Conservation (phyloP, 441 rosid genomes). For the Brassica hybrid region DNA sequence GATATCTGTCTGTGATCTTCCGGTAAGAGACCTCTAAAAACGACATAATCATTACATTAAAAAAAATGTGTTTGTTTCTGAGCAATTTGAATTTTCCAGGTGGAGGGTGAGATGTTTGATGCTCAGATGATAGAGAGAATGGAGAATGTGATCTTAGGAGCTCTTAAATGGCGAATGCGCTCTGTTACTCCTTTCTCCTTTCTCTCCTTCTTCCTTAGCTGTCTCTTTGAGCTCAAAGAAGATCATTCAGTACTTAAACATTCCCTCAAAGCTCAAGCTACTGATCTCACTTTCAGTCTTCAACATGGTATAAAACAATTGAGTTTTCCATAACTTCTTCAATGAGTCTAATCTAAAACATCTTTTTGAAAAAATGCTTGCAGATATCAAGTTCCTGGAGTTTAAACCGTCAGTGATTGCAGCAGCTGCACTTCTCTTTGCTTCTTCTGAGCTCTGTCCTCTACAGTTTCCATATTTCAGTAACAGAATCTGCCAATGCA, state of each 20-base stretch:
- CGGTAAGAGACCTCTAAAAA: slow-evolving; percentile 43
- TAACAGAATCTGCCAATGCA: slow-evolving; percentile 50
- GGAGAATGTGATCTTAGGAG: slow-evolving; percentile 73
- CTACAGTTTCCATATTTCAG: slow-evolving; percentile 48
- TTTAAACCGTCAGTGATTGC: slow-evolving; percentile 81
- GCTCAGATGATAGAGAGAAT: slow-evolving; percentile 57
- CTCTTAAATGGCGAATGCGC: slow-evolving; percentile 86
- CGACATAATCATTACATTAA: background rate
- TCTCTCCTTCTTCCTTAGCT: slow-evolving; percentile 50
- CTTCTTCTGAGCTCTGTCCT: slow-evolving; percentile 64
- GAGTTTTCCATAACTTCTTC: background rate
- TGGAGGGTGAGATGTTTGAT: slow-evolving; percentile 56
- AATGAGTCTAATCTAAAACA: slow-evolving; percentile 5
- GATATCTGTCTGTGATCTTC: slow-evolving; percentile 46
- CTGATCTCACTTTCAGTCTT: slow-evolving; percentile 59
- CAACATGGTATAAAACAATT: slow-evolving; percentile 54
- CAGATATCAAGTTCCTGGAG: slow-evolving; percentile 59
- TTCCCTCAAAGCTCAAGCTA: slow-evolving; percentile 60
- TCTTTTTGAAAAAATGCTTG: background rate
- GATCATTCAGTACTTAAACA: slow-evolving; percentile 40
- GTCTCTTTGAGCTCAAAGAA: slow-evolving; percentile 56
- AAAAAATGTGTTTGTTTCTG: background rate
- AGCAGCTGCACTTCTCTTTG: slow-evolving; percentile 71
- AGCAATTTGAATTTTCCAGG: background rate
- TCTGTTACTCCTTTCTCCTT: slow-evolving; percentile 85